A percentile compares a stretch with the other conserved stretches of the same genome.
Conservation (phyloP, 1,139 yeast genomes). For the Geotrichum carabidarum region DNA sequence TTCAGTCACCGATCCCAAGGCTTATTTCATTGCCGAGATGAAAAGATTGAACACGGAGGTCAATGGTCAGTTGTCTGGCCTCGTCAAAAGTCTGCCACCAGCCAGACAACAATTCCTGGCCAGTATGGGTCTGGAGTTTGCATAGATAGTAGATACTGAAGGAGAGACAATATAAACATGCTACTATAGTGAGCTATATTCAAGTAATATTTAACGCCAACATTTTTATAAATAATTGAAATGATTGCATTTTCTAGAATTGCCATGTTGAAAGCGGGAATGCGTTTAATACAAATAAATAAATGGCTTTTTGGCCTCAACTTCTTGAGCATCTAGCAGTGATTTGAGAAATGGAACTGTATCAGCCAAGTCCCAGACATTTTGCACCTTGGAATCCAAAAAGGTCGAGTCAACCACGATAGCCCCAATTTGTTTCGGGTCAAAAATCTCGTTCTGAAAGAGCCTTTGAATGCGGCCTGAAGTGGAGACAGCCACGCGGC, state of each 20-base stretch:
- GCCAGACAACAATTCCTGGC: conserved; percentile 4
- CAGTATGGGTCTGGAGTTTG: conserved; percentile 5
- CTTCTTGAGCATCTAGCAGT: conserved; percentile 8
- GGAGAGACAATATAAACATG: no score
- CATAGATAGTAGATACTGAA: neutral
- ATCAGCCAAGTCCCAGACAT: conserved; percentile 52
- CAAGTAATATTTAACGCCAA: no score
- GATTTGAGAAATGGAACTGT: conserved; percentile 30
- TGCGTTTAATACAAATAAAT: conserved; percentile 26
- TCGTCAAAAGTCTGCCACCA: neutral
- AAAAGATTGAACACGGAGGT: conserved; percentile 31
- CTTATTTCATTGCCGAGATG: conserved; percentile 39
- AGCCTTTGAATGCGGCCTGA: conserved; percentile 55
- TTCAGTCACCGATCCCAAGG: conserved; percentile 40
- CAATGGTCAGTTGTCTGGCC: conserved; percentile 8
- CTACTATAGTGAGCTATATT: no score
- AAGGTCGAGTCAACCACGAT: conserved; percentile 61
- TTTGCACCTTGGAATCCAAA: conserved; percentile 58
- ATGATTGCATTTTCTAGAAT: neutral
- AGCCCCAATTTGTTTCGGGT: conserved; percentile 38
- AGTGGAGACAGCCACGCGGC: conserved; percentile 61
- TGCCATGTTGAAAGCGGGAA: no score
- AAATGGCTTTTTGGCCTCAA: conserved; percentile 11
- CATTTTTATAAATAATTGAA: neutral
- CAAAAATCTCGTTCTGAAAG: conserved; percentile 40